Percentiles rank a stretch among this genome's conserved stretches.
These are phyloP conservation scores for Grosmannia serpens DNA, from an alignment of 2,329 filamentous ascomycete species.

Conservation along the genomic window DNA sequence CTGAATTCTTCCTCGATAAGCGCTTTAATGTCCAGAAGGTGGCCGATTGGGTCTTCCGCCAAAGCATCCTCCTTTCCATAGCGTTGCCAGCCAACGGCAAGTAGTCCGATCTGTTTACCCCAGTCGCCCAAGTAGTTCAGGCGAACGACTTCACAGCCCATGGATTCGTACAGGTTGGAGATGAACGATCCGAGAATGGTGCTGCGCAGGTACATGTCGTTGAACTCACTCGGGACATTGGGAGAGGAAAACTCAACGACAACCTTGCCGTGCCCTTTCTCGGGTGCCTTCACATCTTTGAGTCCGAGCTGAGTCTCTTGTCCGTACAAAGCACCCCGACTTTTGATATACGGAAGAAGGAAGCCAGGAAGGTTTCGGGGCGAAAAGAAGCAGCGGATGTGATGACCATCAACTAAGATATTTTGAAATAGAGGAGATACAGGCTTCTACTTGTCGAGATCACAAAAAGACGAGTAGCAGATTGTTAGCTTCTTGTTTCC, in stretches of 20 bases:
- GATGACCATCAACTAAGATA: slow-evolving; percentile 43
- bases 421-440: slow-evolving; percentile 26
- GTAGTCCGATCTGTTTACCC: slow-evolving; percentile 60
- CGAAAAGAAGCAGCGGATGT: slow-evolving; percentile 57
- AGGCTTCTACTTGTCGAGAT: neutral
- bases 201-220: slow-evolving; percentile 62
- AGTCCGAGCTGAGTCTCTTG: slow-evolving; percentile 47
- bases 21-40: slow-evolving; percentile 63
- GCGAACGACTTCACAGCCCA: slow-evolving; percentile 58
- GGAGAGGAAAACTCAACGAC: slow-evolving; percentile 66
- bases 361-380: slow-evolving; percentile 41
- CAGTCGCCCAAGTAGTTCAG: slow-evolving; percentile 73
- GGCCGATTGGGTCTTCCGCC: slow-evolving; percentile 56
- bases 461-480: neutral
- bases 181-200: slow-evolving; percentile 69
- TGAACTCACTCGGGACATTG: slow-evolving; percentile 65
- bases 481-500: neutral
- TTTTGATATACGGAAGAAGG: slow-evolving; percentile 47
- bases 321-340: slow-evolving; percentile 44
- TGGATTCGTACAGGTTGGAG: slow-evolving; percentile 54
- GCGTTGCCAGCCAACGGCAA: slow-evolving; percentile 56
- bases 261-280: slow-evolving; percentile 33
- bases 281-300: slow-evolving; percentile 30
- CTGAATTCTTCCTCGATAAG: slow-evolving; percentile 52
- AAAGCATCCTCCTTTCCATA: slow-evolving; percentile 50